Conservation (phyloP, 1,139 yeast genomes). For the Hyphopichia wangnamkhiaoensis region DNA sequence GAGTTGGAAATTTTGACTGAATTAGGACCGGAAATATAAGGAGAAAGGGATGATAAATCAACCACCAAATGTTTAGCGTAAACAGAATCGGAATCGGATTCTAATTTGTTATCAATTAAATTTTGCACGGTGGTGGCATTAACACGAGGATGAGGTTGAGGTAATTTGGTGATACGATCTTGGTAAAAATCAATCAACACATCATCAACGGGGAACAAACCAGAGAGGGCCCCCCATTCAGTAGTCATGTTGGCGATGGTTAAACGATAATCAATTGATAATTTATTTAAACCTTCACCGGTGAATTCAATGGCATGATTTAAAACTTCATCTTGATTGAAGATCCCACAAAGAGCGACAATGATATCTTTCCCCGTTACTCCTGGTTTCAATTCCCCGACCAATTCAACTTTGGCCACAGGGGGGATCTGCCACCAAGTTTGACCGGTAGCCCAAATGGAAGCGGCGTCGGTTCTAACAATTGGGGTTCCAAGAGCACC, state of each 20-base stretch:
- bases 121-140: slow-evolving; percentile 57
- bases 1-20: slow-evolving; percentile 90
- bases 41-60: slow-evolving; percentile 83
- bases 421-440: slow-evolving; percentile 99
- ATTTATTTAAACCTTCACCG: slow-evolving; percentile 76
- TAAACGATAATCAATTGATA: slow-evolving; percentile 86
- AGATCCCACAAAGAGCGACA: slow-evolving; percentile 91
- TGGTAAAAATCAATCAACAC: slow-evolving; percentile 77
- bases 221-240: slow-evolving; percentile 99
- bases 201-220: slow-evolving; percentile 90
- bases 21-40: slow-evolving; percentile 94
- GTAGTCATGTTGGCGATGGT: slow-evolving; percentile 99
- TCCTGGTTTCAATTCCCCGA: slow-evolving; percentile 79
- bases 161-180: slow-evolving; percentile 61
- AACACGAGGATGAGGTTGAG: slow-evolving; percentile 85
- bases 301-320: slow-evolving; percentile 97
- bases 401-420: slow-evolving; percentile 88
- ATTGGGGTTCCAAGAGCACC: slow-evolving; percentile 97
- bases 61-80: slow-evolving; percentile 86
- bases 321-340: slow-evolving; percentile 93
- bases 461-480: slow-evolving; percentile 97
- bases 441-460: slow-evolving; percentile 99
- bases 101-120: slow-evolving; percentile 45
- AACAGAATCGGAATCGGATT: slow-evolving; percentile 72
- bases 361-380: slow-evolving; percentile 96